phyloP scores from a whole-genome alignment of 2,329 filamentous ascomycete species.

The Lojkania enalia region DNA sequence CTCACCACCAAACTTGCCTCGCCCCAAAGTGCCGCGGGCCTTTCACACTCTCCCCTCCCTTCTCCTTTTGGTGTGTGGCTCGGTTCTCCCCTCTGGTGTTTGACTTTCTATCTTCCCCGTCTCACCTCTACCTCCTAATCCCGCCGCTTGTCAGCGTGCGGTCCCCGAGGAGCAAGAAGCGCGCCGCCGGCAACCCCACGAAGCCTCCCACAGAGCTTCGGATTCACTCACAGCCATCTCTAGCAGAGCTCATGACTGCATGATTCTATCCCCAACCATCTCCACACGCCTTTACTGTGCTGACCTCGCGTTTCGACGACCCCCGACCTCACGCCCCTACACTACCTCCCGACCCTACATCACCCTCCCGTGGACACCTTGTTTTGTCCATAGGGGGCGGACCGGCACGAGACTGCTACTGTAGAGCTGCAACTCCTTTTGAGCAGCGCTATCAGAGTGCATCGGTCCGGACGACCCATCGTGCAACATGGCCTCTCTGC shows the following conservation, averaged over 20 bases:
- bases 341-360: not conserved
- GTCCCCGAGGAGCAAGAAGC: constrained; percentile 16
- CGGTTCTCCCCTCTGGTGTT: not conserved
- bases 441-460: not conserved
- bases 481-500: constrained; percentile 34
- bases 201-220: not conserved
- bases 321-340: not conserved
- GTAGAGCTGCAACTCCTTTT: not conserved
- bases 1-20: not conserved
- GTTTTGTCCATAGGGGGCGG: not conserved
- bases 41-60: constrained; percentile 5
- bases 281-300: not conserved
- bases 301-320: constrained; percentile 1
- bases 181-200: constrained; percentile 5
- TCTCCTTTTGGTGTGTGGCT: constrained; percentile 9
- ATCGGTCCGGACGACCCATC: constrained; percentile 2
- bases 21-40: constrained; percentile 1
- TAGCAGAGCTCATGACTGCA: not conserved
- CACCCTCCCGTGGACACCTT: not conserved
- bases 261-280: not conserved
- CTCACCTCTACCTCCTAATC: constrained; percentile 14
- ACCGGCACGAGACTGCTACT: not conserved
- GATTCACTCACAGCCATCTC: not conserved
- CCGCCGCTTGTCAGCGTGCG: constrained; percentile 22
- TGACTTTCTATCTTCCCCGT: constrained; percentile 1